Conservation (phyloP, 352 stramenopile species). For the Elongisporangium prolatum region DNA sequence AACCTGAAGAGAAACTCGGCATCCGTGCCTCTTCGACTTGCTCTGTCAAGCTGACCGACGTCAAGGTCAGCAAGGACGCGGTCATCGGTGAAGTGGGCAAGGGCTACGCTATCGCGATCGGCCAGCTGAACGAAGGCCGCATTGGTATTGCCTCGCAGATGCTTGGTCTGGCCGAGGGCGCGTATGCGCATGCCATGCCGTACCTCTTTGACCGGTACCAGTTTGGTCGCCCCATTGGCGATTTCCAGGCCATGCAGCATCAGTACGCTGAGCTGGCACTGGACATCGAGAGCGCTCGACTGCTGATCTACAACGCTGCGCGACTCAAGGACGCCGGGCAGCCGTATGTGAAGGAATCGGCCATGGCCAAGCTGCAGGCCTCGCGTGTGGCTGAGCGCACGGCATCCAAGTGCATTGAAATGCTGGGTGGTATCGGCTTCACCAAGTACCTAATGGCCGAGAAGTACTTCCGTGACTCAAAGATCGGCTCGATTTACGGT, state of each 20-base stretch:
- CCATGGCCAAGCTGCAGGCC: constrained; percentile 92
- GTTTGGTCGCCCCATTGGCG: constrained; percentile 89
- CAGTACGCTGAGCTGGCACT: constrained; percentile 91
- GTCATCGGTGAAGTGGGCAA: constrained; percentile 87
- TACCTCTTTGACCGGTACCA: constrained; percentile 92
- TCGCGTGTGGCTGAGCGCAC: constrained; percentile 90
- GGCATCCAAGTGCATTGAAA: constrained; percentile 90
- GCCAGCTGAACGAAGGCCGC: constrained; percentile 90
- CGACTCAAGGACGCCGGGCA: constrained; percentile 87
- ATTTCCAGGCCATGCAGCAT: constrained; percentile 94
- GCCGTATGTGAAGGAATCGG: constrained; percentile 91
- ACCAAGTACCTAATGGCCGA: constrained; percentile 88
- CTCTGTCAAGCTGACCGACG: constrained; percentile 89
- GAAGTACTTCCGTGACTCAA: constrained; percentile 95
- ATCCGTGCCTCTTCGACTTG: constrained; percentile 92
- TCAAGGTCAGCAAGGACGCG: constrained; percentile 83
- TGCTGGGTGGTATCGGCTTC: constrained; percentile 91
- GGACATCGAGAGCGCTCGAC: constrained; percentile 85
- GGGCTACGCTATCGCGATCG: constrained; percentile 94
- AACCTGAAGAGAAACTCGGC: constrained; percentile 93
- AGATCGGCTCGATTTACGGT: constrained; percentile 95
- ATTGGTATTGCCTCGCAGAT: constrained; percentile 96
- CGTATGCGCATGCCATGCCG: constrained; percentile 88
- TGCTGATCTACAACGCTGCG: constrained; percentile 91
- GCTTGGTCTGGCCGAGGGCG: constrained; percentile 91